A percentile compares a stretch with the other conserved stretches of the same genome.
These are phyloP conservation scores for Naumovozyma baii DNA, from an alignment of 805 yeast genomes.

Conservation along the genomic window DNA sequence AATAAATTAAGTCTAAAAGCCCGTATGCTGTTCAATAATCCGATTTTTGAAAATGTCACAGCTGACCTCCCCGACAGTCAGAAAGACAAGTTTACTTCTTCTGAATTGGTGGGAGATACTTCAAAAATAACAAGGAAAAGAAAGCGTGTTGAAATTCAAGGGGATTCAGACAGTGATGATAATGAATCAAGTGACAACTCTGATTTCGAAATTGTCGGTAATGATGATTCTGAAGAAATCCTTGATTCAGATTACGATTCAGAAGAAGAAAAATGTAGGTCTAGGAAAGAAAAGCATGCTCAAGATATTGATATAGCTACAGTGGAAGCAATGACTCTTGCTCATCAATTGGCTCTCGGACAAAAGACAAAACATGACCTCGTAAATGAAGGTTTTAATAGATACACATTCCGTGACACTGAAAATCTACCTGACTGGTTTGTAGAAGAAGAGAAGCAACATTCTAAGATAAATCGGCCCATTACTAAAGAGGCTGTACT, in stretches of 20 bases:
- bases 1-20: slow-evolving; percentile 34
- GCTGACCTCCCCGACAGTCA: slow-evolving; percentile 27
- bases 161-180: slow-evolving; percentile 10
- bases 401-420: slow-evolving; percentile 81
- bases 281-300: slow-evolving; percentile 39
- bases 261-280: slow-evolving; percentile 42
- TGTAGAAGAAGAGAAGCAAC: slow-evolving; percentile 79
- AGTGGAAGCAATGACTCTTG: slow-evolving; percentile 94
- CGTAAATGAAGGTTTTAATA: slow-evolving; percentile 86
- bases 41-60: slow-evolving; percentile 43
- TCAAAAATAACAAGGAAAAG: slow-evolving; percentile 12
- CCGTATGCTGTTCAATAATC: slow-evolving; percentile 40
- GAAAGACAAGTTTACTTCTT: slow-evolving; percentile 6
- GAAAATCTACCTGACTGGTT: slow-evolving; percentile 98
- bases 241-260: slow-evolving; percentile 39
- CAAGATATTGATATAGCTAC: slow-evolving; percentile 76
- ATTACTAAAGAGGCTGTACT: slow-evolving; percentile 88
- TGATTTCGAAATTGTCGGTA: slow-evolving; percentile 41
- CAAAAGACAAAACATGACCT: slow-evolving; percentile 76
- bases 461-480: slow-evolving; percentile 79
- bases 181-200: slow-evolving; percentile 21
- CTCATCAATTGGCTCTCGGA: slow-evolving; percentile 89
- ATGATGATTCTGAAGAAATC: slow-evolving; percentile 29
- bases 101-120: slow-evolving; percentile 17
- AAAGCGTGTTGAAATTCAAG: slow-evolving; percentile 13